Percentiles rank a stretch among this genome's conserved stretches.
phyloP scores from a whole-genome alignment of 225 moss, liverwort and hornwort genomes.

The Ulota crispa region DNA sequence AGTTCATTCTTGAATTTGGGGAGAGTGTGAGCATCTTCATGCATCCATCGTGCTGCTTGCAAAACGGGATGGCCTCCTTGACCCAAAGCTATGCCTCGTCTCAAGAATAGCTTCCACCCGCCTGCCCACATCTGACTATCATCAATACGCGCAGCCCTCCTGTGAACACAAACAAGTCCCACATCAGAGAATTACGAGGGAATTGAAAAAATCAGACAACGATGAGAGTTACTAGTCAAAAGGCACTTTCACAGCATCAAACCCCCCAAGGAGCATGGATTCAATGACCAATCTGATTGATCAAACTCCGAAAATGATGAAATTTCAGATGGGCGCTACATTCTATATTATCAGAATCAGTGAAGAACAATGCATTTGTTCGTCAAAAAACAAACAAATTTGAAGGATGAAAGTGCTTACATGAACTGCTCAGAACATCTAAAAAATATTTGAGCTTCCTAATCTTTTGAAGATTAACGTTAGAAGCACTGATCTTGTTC shows the following conservation, averaged over 20 bases:
- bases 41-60: conserved; percentile 49
- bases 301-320: background rate
- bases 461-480: background rate
- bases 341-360: background rate
- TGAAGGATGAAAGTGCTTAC: background rate
- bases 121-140: conserved; percentile 74
- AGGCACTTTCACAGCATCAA: background rate
- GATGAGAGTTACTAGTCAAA: background rate
- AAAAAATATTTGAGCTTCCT: background rate
- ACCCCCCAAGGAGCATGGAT: background rate
- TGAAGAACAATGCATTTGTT: background rate
- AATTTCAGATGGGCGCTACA: background rate
- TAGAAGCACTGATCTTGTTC: background rate
- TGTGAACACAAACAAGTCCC: conserved; percentile 19
- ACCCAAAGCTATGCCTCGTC: conserved; percentile 37
- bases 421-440: background rate
- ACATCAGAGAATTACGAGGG: background rate
- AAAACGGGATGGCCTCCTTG: conserved; percentile 31
- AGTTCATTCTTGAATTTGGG: conserved; percentile 73
- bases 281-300: background rate
- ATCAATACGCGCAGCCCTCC: conserved; percentile 27
- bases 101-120: conserved; percentile 53
- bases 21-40: conserved; percentile 41
- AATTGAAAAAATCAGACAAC: background rate
- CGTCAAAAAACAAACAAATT: background rate